Conservation (phyloP, 2,329 filamentous ascomycete species). For the Penicillium sp. region DNA sequence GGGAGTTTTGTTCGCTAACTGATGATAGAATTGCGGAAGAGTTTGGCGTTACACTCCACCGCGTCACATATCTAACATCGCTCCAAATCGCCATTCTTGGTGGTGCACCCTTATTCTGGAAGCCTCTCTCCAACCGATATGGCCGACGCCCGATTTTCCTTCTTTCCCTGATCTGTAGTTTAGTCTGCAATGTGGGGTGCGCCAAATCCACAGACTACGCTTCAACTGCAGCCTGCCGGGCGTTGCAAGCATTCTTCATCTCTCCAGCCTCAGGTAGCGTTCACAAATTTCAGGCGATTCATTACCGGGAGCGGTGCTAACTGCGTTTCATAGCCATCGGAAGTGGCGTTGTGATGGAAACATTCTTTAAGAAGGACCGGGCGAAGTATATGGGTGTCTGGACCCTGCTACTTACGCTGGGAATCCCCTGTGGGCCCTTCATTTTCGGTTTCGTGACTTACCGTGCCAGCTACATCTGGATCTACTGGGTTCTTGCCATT, state of each 20-base stretch:
- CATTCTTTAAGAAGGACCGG: slow-evolving; percentile 61
- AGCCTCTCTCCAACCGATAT: slow-evolving; percentile 57
- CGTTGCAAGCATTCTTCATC: slow-evolving; percentile 61
- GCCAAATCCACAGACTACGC: slow-evolving; percentile 55
- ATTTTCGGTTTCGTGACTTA: slow-evolving; percentile 53
- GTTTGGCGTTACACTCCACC: slow-evolving; percentile 54
- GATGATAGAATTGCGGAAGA: slow-evolving; percentile 52
- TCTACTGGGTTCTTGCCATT: slow-evolving; percentile 63
- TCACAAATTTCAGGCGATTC: background rate
- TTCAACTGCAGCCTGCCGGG: slow-evolving; percentile 57
- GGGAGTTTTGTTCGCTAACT: background rate
- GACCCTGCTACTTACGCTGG: slow-evolving; percentile 58
- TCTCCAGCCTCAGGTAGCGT: slow-evolving; percentile 51
- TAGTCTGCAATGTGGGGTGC: slow-evolving; percentile 59
- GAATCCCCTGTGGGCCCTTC: slow-evolving; percentile 51
- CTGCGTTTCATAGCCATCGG: slow-evolving; percentile 50
- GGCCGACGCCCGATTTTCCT: slow-evolving; percentile 62
- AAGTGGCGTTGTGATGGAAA: slow-evolving; percentile 62
- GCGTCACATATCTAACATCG: slow-evolving; percentile 59
- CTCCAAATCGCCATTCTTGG: slow-evolving; percentile 62
- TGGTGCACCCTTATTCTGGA: slow-evolving; percentile 60
- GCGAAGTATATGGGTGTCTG: slow-evolving; percentile 62
- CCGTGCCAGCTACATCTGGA: slow-evolving; percentile 61
- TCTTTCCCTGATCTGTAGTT: slow-evolving; percentile 53
- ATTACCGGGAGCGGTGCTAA: slow-evolving; percentile 4